These are phyloP conservation scores for Rhododendron molle DNA, from an alignment of 148 eudicot species.

Conservation along the genomic window DNA sequence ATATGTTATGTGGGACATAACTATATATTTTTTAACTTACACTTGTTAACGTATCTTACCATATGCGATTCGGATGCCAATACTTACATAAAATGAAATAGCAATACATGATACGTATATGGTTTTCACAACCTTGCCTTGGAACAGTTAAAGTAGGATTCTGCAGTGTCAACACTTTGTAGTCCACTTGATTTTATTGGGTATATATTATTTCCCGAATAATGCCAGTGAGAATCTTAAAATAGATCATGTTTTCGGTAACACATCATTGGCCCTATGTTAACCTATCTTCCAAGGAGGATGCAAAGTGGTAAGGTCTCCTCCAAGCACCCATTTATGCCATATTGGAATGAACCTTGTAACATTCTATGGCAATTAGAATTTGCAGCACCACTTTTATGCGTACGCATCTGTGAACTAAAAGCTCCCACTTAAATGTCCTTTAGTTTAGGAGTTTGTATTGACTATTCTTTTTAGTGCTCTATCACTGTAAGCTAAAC, in stretches of 20 bases:
- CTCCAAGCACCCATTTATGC: constrained; percentile 1
- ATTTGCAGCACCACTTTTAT: neutral
- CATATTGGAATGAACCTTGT: neutral
- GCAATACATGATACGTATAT: neutral
- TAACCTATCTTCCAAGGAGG: neutral
- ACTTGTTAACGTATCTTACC: neutral
- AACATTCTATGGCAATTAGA: neutral
- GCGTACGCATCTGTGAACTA: neutral
- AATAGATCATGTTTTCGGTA: neutral
- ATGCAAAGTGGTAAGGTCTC: neutral
- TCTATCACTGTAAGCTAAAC: neutral
- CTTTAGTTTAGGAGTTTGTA: neutral
- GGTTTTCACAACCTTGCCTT: neutral
- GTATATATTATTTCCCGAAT: neutral
- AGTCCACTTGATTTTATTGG: neutral
- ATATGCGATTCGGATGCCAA: neutral
- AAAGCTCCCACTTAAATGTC: neutral
- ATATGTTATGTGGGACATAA: neutral
- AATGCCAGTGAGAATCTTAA: neutral
- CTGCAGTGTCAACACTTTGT: neutral
- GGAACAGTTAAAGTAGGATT: neutral
- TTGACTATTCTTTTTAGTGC: neutral
- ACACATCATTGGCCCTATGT: neutral
- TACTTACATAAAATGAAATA: neutral
- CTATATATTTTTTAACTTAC: neutral